A percentile compares a stretch with the other conserved stretches of the same genome.
Conservation (phyloP, 2,329 filamentous ascomycete genomes). For the Dothistroma septosporum region DNA sequence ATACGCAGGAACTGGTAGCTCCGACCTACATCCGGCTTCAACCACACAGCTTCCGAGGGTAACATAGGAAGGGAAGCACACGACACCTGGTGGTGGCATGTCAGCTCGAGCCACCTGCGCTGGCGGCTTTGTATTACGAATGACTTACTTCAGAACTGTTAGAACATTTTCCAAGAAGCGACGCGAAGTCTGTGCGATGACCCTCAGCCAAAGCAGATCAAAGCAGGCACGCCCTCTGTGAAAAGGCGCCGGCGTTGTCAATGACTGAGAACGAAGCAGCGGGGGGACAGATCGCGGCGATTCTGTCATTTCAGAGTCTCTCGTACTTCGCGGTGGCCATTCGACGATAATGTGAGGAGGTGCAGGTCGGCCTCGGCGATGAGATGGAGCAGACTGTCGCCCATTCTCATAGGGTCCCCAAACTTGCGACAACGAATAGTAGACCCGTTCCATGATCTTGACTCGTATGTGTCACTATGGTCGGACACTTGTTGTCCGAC, state of each 20-base stretch:
- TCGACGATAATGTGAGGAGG: background rate
- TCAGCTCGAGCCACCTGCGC: background rate
- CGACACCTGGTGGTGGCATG: conserved; percentile 30
- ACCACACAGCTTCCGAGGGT: conserved; percentile 5
- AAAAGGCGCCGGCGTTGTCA: background rate
- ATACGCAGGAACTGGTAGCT: background rate
- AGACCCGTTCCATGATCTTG: background rate
- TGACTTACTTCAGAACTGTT: background rate
- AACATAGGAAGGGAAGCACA: conserved; percentile 24
- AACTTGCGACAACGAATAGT: background rate
- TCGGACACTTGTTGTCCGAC: conserved; percentile 1
- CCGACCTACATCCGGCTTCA: background rate
- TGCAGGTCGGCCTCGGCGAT: background rate
- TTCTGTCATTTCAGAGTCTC: background rate
- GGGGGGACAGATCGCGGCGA: background rate
- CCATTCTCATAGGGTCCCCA: background rate
- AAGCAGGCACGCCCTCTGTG: background rate
- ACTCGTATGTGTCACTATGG: background rate
- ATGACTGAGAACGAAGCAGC: background rate
- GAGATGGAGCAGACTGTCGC: background rate
- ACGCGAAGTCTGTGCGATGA: background rate
- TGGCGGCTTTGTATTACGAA: background rate
- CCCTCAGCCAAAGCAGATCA: background rate
- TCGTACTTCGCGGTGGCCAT: background rate
- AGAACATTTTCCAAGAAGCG: background rate